These are phyloP conservation scores for Colletotrichum tofieldiae DNA, from an alignment of 2,329 filamentous ascomycete genomes.

Conservation along the genomic window DNA sequence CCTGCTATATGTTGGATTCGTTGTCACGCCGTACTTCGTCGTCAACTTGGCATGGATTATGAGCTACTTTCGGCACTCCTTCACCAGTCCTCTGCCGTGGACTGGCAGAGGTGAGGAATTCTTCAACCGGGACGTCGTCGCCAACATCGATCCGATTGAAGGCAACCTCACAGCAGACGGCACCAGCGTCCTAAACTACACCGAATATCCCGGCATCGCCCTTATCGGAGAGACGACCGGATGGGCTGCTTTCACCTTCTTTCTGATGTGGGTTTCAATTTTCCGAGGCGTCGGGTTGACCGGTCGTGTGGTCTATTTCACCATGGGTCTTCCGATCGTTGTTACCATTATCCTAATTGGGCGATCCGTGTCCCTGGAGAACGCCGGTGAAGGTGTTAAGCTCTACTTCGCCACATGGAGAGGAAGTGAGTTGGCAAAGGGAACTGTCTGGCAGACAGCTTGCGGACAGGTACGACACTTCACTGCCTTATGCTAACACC, in stretches of 20 bases:
- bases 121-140: constrained; percentile 65
- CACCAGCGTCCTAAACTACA: constrained; percentile 51
- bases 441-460: constrained; percentile 72
- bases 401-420: constrained; percentile 64
- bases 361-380: constrained; percentile 67
- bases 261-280: constrained; percentile 72
- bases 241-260: constrained; percentile 72
- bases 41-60: constrained; percentile 73
- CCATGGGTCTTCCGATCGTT: constrained; percentile 73
- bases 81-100: constrained; percentile 70
- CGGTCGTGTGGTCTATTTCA: constrained; percentile 73
- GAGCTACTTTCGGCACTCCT: constrained; percentile 71
- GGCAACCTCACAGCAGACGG: constrained; percentile 58
- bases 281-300: constrained; percentile 72
- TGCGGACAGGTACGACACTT: constrained; percentile 60
- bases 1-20: constrained; percentile 66
- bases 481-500: not conserved
- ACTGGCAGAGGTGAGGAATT: constrained; percentile 65
- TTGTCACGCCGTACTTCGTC: constrained; percentile 72
- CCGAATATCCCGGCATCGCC: constrained; percentile 61
- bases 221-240: constrained; percentile 71
- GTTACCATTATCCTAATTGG: constrained; percentile 71
- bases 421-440: constrained; percentile 64
- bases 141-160: constrained; percentile 59
- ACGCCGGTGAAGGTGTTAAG: constrained; percentile 67